Evolutionary conservation across 768 basidiomycete species (phyloP), one percentile per base, ranked within the genome.

Genomic region (Porphyrellus cyaneotinctus): DNA sequence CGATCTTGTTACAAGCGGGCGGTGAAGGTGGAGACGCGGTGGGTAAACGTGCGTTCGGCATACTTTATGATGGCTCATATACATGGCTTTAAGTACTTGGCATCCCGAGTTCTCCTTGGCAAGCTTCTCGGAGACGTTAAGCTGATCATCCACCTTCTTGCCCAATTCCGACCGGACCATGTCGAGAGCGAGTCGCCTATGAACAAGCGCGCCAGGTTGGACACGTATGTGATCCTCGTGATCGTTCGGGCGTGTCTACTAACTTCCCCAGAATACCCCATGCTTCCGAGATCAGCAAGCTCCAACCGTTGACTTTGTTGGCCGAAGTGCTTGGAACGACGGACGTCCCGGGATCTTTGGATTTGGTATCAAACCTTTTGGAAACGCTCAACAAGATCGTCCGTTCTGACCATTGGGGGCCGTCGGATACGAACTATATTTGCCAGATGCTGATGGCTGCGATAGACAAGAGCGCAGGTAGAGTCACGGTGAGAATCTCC

Each of bases 381-480:
- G 87, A 91, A 36, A 81, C 83, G 0, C 74, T 97, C 30, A 82
- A 79, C 59, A 81, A 76, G 49, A 76, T 93, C 14, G 71, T 83
- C 2, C 83, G 83, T 49, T 74, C 79, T 15, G 72, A 80, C 7
- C 74, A 82, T 9, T 64, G 78, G 31, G 69, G 78, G 6, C 75
- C 77, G 30, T 79, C 83, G n/a, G 89, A 88, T 46, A 77, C 84
- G 17, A 84, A 77, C 57, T 95, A 91, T 59, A 72, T 88, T 12
- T 84, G 91, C 65, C 94, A 95, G 67, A 76, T 92, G 51, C 65
- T 95, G 20, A 87, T 95, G 79, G 84, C 86, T 11, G 88, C 88
- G 2, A 75, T 95, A 22, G 87, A 90, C 56, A 81, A 78, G 58
- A 74, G 78, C 11, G 80, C 87, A 4, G 73, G 72, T 17, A 78